These are phyloP conservation scores for Chimonanthus salicifolius DNA, from an alignment of 164 flowering plant genomes.

Conservation along the genomic window DNA sequence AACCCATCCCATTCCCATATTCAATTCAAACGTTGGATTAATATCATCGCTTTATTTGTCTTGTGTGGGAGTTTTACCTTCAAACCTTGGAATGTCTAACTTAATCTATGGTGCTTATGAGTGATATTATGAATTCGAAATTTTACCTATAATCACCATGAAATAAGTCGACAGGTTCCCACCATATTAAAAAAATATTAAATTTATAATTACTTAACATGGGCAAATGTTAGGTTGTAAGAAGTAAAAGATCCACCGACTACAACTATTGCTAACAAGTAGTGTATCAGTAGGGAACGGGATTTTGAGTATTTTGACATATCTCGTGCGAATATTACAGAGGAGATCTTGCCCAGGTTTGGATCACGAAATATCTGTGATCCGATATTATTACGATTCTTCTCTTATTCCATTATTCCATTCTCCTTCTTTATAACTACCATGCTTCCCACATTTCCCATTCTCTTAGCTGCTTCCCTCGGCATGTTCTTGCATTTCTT, in stretches of 20 bases:
- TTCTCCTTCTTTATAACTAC: slow-evolving; percentile 11
- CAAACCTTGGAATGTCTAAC: too few relatives aligned
- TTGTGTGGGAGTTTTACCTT: too few relatives aligned
- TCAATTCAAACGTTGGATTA: too few relatives aligned
- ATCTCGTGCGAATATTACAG: background rate
- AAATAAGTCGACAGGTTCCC: too few relatives aligned
- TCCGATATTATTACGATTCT: slow-evolving; percentile 15
- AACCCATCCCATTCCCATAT: too few relatives aligned
- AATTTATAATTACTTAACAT: too few relatives aligned
- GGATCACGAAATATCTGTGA: slow-evolving; percentile 57
- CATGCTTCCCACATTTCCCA: background rate
- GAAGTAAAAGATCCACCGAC: background rate
- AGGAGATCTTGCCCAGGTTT: background rate
- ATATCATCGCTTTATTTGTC: too few relatives aligned
- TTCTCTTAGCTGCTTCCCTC: background rate
- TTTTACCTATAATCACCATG: too few relatives aligned
- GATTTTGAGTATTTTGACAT: background rate
- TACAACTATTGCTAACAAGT: too few relatives aligned
- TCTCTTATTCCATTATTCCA: background rate
- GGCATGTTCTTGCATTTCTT: background rate
- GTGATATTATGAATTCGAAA: too few relatives aligned
- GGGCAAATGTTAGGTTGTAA: background rate
- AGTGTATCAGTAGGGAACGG: background rate
- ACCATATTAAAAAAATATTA: too few relatives aligned
- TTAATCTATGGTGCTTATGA: too few relatives aligned